Percentiles rank a stretch among this genome's conserved stretches.
Evolutionary conservation across 2,329 filamentous ascomycete species (phyloP).

Genomic region (Xylariaceae sp.): DNA sequence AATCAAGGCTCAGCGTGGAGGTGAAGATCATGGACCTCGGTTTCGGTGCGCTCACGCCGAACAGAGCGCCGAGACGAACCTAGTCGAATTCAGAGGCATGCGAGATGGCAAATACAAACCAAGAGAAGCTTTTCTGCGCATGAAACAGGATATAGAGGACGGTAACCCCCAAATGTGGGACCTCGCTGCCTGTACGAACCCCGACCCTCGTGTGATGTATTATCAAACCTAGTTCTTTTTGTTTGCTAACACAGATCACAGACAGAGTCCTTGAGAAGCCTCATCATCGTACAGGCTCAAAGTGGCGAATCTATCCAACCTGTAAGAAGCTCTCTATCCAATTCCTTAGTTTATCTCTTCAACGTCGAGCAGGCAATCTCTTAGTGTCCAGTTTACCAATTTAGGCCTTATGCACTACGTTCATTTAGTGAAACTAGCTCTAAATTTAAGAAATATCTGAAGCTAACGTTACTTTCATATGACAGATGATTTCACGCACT

Average conservation of each 20-base stretch:
- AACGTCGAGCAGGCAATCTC: neutral
- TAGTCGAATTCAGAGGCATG: conserved; percentile 88
- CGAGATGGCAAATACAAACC: conserved; percentile 88
- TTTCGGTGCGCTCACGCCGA: conserved; percentile 83
- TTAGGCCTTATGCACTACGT: no score
- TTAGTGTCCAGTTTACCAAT: no score
- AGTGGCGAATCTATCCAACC: conserved; percentile 94
- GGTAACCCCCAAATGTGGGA: conserved; percentile 79
- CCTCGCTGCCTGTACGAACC: conserved; percentile 69
- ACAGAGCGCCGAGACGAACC: conserved; percentile 74
- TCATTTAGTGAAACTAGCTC: no score
- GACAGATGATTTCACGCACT: conserved; percentile 81
- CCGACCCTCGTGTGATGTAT: neutral
- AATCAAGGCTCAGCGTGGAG: conserved; percentile 86
- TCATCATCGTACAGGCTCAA: conserved; percentile 79
- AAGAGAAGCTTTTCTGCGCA: conserved; percentile 81
- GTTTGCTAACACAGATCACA: neutral
- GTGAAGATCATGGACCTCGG: conserved; percentile 70
- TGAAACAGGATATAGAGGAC: conserved; percentile 87
- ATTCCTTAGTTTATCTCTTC: neutral
- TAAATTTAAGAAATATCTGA: neutral
- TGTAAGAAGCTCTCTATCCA: conserved; percentile 45
- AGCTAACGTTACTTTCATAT: neutral
- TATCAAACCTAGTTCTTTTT: neutral
- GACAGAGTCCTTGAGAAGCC: conserved; percentile 74